Evolutionary conservation across 116 monocot species (phyloP).

Genomic region (Phalaenopsis hybrid): DNA sequence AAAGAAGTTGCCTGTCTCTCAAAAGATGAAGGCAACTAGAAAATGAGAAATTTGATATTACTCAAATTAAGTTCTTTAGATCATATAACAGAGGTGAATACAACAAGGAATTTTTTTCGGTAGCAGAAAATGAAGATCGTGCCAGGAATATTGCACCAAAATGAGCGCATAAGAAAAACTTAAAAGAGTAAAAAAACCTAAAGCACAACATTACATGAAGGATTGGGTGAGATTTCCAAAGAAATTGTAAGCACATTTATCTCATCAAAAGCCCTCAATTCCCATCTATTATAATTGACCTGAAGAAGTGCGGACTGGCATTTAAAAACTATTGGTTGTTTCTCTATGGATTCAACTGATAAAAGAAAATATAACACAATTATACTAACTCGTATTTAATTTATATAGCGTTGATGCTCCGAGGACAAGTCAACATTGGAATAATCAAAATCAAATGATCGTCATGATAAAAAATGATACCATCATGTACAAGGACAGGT

Average conservation of each 20-base stretch:
- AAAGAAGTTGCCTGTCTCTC: not conserved
- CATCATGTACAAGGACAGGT: too few relatives aligned
- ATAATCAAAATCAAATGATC: too few relatives aligned
- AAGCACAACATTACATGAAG: not conserved
- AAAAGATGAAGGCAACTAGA: not conserved
- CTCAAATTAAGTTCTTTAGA: not conserved
- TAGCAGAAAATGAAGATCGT: not conserved
- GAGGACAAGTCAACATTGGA: too few relatives aligned
- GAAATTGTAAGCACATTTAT: not conserved
- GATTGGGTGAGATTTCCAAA: not conserved
- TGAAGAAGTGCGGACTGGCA: not conserved
- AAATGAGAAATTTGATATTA: not conserved
- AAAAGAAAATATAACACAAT: too few relatives aligned
- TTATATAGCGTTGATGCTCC: too few relatives aligned
- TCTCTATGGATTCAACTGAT: too few relatives aligned
- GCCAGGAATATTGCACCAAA: not conserved
- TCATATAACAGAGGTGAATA: not conserved
- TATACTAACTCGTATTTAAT: too few relatives aligned
- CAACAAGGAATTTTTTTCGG: not conserved
- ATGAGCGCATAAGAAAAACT: not conserved
- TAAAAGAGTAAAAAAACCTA: not conserved
- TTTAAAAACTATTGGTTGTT: not conserved
- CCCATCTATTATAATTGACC: not conserved
- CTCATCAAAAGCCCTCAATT: not conserved
- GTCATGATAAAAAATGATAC: too few relatives aligned